Conservation (phyloP, 2,329 filamentous ascomycete genomes). For the Penicillium sp. region DNA sequence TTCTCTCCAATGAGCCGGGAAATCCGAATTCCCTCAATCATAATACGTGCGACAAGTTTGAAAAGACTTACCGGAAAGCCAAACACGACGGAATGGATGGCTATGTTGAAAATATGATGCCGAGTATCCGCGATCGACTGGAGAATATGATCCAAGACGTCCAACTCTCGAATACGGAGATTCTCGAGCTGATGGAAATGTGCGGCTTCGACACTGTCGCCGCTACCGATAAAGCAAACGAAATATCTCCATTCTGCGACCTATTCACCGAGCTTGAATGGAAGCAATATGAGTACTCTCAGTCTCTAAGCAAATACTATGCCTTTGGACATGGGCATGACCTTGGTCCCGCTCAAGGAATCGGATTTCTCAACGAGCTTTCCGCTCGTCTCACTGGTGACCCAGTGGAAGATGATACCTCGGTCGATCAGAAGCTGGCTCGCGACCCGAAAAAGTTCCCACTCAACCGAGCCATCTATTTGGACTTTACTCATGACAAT, state of each 20-base stretch:
- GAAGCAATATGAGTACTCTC: conserved; percentile 72
- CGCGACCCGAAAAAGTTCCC: conserved; percentile 63
- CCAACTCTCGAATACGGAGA: conserved; percentile 57
- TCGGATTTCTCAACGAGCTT: conserved; percentile 83
- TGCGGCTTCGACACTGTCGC: conserved; percentile 82
- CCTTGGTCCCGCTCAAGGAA: conserved; percentile 75
- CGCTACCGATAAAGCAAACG: conserved; percentile 43
- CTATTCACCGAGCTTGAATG: conserved; percentile 71
- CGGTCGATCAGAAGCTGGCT: conserved; percentile 67
- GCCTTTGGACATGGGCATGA: conserved; percentile 69
- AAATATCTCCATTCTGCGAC: conserved; percentile 64
- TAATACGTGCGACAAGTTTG: background rate
- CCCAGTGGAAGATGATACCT: conserved; percentile 64
- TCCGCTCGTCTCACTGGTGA: conserved; percentile 67
- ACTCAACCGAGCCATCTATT: conserved; percentile 62
- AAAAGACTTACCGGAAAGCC: background rate
- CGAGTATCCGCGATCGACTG: conserved; percentile 62
- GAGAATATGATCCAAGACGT: conserved; percentile 63
- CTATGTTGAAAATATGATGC: background rate
- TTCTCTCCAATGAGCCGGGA: background rate
- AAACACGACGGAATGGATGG: background rate
- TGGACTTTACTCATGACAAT: conserved; percentile 90
- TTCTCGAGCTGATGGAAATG: conserved; percentile 75
- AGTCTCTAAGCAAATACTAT: conserved; percentile 78
- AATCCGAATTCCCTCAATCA: background rate